Conservation (phyloP, 257 asterid species). For the Solanum megistacrolobum region DNA sequence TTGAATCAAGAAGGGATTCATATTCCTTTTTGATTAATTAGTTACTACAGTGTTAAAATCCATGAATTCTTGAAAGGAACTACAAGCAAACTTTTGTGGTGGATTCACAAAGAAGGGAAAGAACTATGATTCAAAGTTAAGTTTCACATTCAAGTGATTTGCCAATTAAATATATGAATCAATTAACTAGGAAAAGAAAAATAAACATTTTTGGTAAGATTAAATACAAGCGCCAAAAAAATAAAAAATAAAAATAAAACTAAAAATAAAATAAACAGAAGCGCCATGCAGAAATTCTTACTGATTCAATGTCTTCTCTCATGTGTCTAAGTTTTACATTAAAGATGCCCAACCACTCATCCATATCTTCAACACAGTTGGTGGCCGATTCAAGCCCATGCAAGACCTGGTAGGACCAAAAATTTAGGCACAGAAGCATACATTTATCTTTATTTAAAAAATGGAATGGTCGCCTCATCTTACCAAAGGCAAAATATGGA, state of each 20-base stretch:
- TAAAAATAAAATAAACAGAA: background rate
- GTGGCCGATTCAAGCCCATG: conserved; percentile 76
- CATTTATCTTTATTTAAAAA: background rate
- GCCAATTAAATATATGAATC: background rate
- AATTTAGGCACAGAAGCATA: background rate
- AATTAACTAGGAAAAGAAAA: background rate
- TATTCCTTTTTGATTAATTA: background rate
- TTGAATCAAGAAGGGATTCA: background rate
- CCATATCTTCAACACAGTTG: conserved; percentile 94
- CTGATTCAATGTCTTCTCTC: conserved; percentile 99
- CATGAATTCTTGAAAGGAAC: background rate
- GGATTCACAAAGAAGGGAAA: background rate
- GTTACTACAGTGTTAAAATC: background rate
- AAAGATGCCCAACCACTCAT: conserved; percentile 94
- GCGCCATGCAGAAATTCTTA: conserved; percentile 20
- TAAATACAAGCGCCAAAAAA: background rate
- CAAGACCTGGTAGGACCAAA: conserved; percentile 58
- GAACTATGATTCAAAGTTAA: background rate
- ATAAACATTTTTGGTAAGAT: background rate
- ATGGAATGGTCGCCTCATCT: background rate
- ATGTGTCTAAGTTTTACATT: conserved; percentile 93
- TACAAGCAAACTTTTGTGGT: background rate
- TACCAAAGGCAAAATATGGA: background rate
- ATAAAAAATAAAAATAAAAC: too few species aligned
- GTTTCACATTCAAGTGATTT: background rate